Evolutionary conservation across 441 rosid genomes (phyloP), one percentile per base, ranked within the genome.

Genomic region (Flueggea neowawraea): DNA sequence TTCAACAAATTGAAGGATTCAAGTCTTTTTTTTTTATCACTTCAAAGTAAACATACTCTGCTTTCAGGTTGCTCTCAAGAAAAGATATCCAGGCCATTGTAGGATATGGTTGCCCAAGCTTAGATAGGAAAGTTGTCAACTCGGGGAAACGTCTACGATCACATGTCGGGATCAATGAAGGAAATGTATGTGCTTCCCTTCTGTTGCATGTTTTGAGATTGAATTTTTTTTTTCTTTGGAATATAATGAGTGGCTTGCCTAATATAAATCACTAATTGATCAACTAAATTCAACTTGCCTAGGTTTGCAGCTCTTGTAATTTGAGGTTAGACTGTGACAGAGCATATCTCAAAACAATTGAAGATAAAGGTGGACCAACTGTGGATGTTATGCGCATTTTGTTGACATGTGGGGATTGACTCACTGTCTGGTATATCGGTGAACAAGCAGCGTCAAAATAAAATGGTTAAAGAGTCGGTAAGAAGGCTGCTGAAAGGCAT

Each of bases 241-340:
- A 9, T 14, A 53, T 15, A 49, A 28, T 32, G 31, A 45, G 13
- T 17, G 53, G 31, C 14, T 22, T 22, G 28, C 28, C 28, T 22
- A 22, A 22, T 56, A 47, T 12, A 9, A n/a, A 55, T 32, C 2
- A n/a, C 54, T 54, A 53, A 56, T 33, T 15, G 55, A 45, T 58
- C 60, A 45, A 14, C 36, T 62, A 10, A 45, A 58, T 44, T 57
- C 48, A 47, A 75, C 69, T 55, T 71, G 33, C 63, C 41, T 73
- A 90, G 96, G 93, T 86, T 67, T 88, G 98, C 81, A 82, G 98
- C 73, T 77, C 89, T 73, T 90, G 97, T 80, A 80, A 71, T 71
- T 78, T 88, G 73, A 84, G 97, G 75, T 97, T 91, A 61, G 80
- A 82, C 68, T 92, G 97, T 72, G 96, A 86, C 62, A 83, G 97